Base-by-base conservation (phyloP, 2,329 filamentous ascomycete species). In the Ascochyta koolunga region DNA sequence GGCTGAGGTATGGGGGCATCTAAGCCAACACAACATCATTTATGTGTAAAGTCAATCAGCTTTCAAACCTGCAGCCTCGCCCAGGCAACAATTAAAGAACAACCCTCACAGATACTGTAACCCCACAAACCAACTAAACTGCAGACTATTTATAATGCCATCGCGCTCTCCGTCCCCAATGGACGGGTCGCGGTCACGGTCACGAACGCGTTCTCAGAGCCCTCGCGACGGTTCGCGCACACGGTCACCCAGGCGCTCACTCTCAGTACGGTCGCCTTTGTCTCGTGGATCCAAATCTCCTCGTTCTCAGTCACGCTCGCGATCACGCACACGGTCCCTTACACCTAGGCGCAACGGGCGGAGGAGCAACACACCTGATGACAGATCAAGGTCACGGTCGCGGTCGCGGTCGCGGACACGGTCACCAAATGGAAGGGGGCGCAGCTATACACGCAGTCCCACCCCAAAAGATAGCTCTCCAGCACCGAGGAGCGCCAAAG, bases 221-320 rank as follows among this genome's bases (percentile, higher is more conserved):
- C 60, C 76, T 32, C 77, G 77, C 58, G 72, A 77, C 50, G 76
- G 75, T 53, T 78, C 77, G 37, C 72, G 54, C 46, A 70, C 73
- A 32, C 62, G 50, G 43, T 68, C 70, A 45, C 63, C 59, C 32
- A 64, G 55, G 49, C 67, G 57, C 40, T 63, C 66, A 35, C 40
- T 40, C 8, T 66, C 68, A 32, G 59, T 56, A 29, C 58, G 58
- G 11, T 73, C 71, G 27, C 64, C 54, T 44, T 72, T 74, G 35
- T 71, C 67, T 13, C 67, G 65, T 33, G 68, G 71, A 45, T 77
- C 77, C n/a, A 59, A 70, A 43, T 72, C 72, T 29, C 74, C 74
- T 38, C 72, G 72, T 25, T 75, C 74, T 2, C 59, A 62, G 15
- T 72, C 73, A 21, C 67, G 66, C 18, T 76, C 75, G 18, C 69